Percentiles rank a stretch among this genome's conserved stretches.
phyloP scores from a whole-genome alignment of 148 eudicot species.

The Rhododendron ferrugineum region DNA sequence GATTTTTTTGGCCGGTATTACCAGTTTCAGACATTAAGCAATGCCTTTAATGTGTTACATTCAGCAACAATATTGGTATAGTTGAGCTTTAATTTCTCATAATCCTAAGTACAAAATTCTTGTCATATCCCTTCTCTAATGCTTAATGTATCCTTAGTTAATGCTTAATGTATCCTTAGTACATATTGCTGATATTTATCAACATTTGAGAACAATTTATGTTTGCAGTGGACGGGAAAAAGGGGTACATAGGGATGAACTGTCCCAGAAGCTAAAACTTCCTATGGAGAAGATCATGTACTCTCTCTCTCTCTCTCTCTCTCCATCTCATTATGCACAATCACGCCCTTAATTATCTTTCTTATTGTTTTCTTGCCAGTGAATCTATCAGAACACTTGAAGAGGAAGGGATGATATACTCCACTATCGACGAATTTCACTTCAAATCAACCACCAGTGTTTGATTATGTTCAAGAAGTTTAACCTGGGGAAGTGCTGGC shows the following conservation, averaged over 20 bases:
- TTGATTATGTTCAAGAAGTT: conserved; percentile 14
- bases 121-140: neutral
- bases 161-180: neutral
- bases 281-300: conserved; percentile 69
- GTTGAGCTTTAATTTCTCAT: neutral
- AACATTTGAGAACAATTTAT: neutral
- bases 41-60: neutral
- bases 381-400: conserved; percentile 71
- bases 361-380: conserved; percentile 31
- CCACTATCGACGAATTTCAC: conserved; percentile 85
- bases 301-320: conserved; percentile 16
- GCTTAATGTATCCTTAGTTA: neutral
- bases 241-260: conserved; percentile 77
- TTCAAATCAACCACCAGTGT: conserved; percentile 56
- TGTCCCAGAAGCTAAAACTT: conserved; percentile 58
- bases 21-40: neutral
- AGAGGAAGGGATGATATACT: conserved; percentile 83
- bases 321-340: neutral
- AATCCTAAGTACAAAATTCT: too few species aligned
- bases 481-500: neutral
- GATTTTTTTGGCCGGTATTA: neutral
- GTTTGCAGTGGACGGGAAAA: conserved; percentile 56
- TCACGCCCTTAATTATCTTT: neutral
- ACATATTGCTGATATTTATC: neutral
- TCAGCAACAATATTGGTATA: neutral